Evolutionary conservation across 495 filamentous ascomycete genomes (phyloP).

Genomic region (Penicillium macrosclerotiorum): DNA sequence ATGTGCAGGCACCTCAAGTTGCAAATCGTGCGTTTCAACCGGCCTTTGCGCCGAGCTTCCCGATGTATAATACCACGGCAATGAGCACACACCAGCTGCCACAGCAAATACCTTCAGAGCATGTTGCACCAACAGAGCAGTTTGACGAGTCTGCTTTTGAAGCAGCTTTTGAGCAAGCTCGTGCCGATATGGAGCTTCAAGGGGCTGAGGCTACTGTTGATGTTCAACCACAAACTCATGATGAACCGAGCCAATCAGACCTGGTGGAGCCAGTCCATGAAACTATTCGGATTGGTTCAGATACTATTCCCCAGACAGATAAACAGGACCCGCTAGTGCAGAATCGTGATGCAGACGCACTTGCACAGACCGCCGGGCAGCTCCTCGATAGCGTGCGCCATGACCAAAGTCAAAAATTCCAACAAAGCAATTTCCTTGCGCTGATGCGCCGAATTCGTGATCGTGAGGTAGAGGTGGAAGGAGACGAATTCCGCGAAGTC

Average conservation of each 20-base stretch:
- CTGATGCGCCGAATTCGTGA: constrained; percentile 68
- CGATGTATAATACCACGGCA: constrained; percentile 21
- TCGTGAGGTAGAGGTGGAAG: constrained; percentile 52
- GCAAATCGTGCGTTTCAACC: constrained; percentile 31
- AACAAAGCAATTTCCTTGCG: constrained; percentile 72
- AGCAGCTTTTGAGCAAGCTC: constrained; percentile 56
- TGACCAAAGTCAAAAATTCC: constrained; percentile 70
- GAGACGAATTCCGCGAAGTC: constrained; percentile 55
- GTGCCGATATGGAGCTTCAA: constrained; percentile 38
- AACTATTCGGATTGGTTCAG: constrained; percentile 50
- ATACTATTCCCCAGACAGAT: constrained; percentile 39
- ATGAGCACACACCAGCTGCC: constrained; percentile 24
- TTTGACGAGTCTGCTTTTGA: constrained; percentile 66
- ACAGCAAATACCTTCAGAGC: constrained; percentile 21
- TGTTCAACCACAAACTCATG: constrained; percentile 5
- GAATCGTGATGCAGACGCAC: constrained; percentile 57
- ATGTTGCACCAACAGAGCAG: constrained; percentile 22
- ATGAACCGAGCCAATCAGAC: constrained; percentile 11
- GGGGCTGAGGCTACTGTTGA: constrained; percentile 11
- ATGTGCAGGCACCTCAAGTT: constrained; percentile 20
- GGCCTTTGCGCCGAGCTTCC: constrained; percentile 29
- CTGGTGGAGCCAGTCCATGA: constrained; percentile 15
- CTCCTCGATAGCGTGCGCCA: constrained; percentile 67
- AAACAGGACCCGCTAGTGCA: constrained; percentile 25
- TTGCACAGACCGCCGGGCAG: constrained; percentile 68